Base-by-base conservation (phyloP, 2,329 filamentous ascomycete genomes). In the Mariannaea sp. region DNA sequence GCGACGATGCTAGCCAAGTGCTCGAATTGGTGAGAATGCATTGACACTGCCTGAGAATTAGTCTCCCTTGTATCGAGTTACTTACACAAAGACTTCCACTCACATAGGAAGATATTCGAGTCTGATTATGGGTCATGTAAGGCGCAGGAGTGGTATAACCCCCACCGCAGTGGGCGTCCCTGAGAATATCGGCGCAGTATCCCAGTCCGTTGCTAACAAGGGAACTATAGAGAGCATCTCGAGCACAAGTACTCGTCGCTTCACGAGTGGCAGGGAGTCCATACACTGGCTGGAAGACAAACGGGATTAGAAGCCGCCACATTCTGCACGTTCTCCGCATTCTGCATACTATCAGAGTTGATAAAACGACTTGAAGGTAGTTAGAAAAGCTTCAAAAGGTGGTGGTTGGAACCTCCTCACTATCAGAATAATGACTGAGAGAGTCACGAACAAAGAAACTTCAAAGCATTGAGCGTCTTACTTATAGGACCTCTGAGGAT, bases 51-150 rank as follows among this genome's bases (percentile, higher is more conserved):
- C 24, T 3, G 6, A 6, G 27, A 9, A 16, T 40, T 13, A 48
- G 35, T 12, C 14, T n/a, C n/a, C n/a, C n/a, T n/a, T n/a, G n/a
- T n/a, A n/a, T n/a, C n/a, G n/a, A n/a, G n/a, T n/a, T 3, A 7
- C n/a, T 6, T 5, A n/a, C 13, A 1, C 13, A 1, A 6, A 30
- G 14, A 10, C 12, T 5, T 35, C 10, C 5, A 55, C 70, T 65
- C 49, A 72, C 70, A 27, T 68, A 68, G 10, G 66, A 69, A 19
- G 69, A 68, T 49, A 72, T 57, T 47, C 57, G 63, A 9, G 59
- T 61, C 33, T 63, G 61, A 17, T 68, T 64, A 49, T 68, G 68
- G 2, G 61, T 62, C 32, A 63, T 55, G 47, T 69, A 71, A 40
- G 66, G 60, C 5, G 56, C 52, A 20, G 69, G 70, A 9, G 66